Evolutionary conservation across 208 protist species (phyloP).

Genomic region (Trypanosoma boissoni): DNA sequence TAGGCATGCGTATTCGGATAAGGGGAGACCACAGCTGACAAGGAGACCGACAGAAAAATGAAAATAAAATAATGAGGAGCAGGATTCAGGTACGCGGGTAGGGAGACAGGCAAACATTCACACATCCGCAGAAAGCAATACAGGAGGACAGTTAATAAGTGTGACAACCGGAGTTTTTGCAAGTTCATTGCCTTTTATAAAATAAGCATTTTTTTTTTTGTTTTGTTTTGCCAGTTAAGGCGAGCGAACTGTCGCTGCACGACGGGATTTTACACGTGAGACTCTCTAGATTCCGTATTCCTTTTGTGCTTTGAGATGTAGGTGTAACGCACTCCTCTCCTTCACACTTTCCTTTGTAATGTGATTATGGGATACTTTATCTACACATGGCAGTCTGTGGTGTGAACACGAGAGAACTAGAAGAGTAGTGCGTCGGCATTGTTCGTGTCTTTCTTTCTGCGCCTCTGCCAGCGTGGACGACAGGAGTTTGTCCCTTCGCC

Average conservation of each 20-base stretch:
- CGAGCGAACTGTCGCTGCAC: too few relatives aligned
- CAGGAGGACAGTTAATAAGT: too few relatives aligned
- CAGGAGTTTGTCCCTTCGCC: too few relatives aligned
- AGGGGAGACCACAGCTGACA: neutral
- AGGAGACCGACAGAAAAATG: neutral
- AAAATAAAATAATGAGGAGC: slow-evolving; percentile 5
- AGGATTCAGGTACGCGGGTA: neutral
- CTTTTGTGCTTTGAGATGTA: neutral
- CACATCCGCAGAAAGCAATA: too few relatives aligned
- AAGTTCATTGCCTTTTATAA: neutral
- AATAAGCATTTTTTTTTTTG: neutral
- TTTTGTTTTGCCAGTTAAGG: slow-evolving; percentile 2
- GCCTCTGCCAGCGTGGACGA: neutral
- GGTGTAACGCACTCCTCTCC: neutral
- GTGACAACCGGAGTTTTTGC: too few relatives aligned
- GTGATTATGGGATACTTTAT: too few relatives aligned
- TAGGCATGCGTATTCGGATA: too few relatives aligned
- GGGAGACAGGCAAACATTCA: neutral
- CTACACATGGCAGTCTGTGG: too few relatives aligned
- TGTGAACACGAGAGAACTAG: too few relatives aligned
- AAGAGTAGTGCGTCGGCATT: neutral
- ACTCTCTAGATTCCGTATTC: neutral
- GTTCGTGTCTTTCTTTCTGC: neutral
- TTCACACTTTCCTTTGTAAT: slow-evolving; percentile 6
- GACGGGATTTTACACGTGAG: neutral